Evolutionary conservation across 176 grass and related monocot genomes (phyloP).

Genomic region (Avena sativa): DNA sequence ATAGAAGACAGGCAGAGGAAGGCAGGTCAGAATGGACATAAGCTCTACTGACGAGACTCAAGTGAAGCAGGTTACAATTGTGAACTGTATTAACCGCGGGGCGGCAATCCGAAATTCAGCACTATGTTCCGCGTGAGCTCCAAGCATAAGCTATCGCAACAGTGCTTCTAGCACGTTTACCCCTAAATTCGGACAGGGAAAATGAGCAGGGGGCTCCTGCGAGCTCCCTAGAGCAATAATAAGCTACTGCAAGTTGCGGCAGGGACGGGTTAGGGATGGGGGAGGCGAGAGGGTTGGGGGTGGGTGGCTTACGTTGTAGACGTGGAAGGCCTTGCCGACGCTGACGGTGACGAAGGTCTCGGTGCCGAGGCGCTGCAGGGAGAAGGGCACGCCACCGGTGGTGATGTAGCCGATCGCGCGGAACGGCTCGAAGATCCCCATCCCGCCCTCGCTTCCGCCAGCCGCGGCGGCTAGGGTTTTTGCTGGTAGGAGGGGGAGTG

Average conservation of each 20-base stretch:
- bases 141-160: neutral
- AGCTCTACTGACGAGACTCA: neutral
- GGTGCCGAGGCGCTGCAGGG: constrained; percentile 83
- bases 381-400: constrained; percentile 72
- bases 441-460: neutral
- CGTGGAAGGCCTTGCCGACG: constrained; percentile 90
- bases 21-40: neutral
- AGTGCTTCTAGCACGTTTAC: neutral
- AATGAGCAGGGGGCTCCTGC: neutral
- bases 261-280: neutral
- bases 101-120: neutral
- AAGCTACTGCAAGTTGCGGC: neutral
- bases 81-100: neutral
- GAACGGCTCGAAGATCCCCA: constrained; percentile 98
- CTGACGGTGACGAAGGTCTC: constrained; percentile 97
- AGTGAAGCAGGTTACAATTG: too few relatives aligned
- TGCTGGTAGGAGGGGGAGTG: neutral
- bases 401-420: constrained; percentile 96
- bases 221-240: neutral
- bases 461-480: neutral
- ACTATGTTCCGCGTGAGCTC: neutral
- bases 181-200: neutral
- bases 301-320: constrained; percentile 68
- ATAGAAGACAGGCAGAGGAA: neutral
- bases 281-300: neutral